These are phyloP conservation scores for Coniosporium tulheliwenetii DNA, from an alignment of 2,329 filamentous ascomycete species.

Conservation along the genomic window DNA sequence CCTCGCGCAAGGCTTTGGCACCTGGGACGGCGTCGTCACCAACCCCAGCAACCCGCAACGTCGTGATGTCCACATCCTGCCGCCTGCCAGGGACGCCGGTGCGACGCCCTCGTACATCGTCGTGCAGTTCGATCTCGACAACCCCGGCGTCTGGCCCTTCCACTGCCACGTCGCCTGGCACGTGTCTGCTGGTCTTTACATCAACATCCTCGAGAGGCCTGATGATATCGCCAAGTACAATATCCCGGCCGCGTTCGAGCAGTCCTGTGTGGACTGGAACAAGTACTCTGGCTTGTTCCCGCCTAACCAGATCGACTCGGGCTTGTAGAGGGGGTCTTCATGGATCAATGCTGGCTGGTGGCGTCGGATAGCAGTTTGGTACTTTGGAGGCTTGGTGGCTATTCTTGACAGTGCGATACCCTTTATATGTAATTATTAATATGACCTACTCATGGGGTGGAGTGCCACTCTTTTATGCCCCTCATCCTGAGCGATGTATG, in stretches of 20 bases:
- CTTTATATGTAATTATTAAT: too few relatives aligned
- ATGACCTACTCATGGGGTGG: too few relatives aligned
- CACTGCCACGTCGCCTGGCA: conserved; percentile 17
- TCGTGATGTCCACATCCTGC: conserved; percentile 16
- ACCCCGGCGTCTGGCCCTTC: conserved; percentile 16
- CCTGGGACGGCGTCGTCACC: conserved; percentile 15
- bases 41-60: conserved; percentile 15
- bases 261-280: conserved; percentile 9
- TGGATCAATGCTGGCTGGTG: too few relatives aligned
- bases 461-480: too few relatives aligned
- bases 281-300: conserved; percentile 2
- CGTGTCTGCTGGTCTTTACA: conserved; percentile 12
- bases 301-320: too few relatives aligned
- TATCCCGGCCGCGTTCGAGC: conserved; percentile 2
- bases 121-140: conserved; percentile 16
- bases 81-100: conserved; percentile 3
- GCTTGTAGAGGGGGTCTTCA: too few relatives aligned
- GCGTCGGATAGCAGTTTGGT: too few relatives aligned
- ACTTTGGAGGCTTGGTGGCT: too few relatives aligned
- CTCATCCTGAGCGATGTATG: too few relatives aligned
- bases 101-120: conserved; percentile 13
- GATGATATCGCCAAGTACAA: conserved; percentile 3
- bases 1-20: conserved; percentile 18
- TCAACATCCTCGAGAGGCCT: conserved; percentile 11
- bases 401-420: too few relatives aligned